A percentile compares a stretch with the other conserved stretches of the same genome.
These are phyloP conservation scores for Acidomyces sp. DNA, from an alignment of 495 filamentous ascomycete species.

Conservation along the genomic window DNA sequence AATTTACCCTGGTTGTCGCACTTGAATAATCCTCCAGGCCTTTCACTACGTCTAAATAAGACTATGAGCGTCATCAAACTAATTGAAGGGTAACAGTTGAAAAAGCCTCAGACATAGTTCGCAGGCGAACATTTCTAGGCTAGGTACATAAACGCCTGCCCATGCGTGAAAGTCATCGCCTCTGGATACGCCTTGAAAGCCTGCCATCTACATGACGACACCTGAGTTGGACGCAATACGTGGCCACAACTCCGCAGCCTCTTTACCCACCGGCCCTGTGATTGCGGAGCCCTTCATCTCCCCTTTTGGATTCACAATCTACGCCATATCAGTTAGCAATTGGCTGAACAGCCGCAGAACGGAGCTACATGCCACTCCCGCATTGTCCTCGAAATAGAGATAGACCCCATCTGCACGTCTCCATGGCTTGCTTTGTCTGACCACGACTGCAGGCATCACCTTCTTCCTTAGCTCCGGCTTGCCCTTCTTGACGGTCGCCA, in stretches of 20 bases:
- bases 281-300: constrained; percentile 99
- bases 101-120: too few species aligned
- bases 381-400: constrained; percentile 99
- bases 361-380: constrained; percentile 73
- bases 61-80: too few species aligned
- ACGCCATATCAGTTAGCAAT: constrained; percentile 2
- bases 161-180: too few species aligned
- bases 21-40: too few species aligned
- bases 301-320: constrained; percentile 99
- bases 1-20: too few species aligned
- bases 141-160: too few species aligned
- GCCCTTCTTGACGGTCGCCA: constrained; percentile 99
- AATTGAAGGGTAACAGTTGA: too few species aligned
- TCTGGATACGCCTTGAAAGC: too few species aligned
- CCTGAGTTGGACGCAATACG: constrained; percentile 99
- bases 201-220: constrained; percentile 99
- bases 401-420: constrained; percentile 92
- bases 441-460: constrained; percentile 98
- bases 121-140: too few species aligned
- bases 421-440: constrained; percentile 98
- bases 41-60: too few species aligned
- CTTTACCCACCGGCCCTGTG: constrained; percentile 97
- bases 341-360: too few species aligned
- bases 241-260: constrained; percentile 99
- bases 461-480: constrained; percentile 99